A percentile compares a stretch with the other conserved stretches of the same genome.
Conservation (phyloP, 2,329 filamentous ascomycete species). For the Rhynchosporium secalis region DNA sequence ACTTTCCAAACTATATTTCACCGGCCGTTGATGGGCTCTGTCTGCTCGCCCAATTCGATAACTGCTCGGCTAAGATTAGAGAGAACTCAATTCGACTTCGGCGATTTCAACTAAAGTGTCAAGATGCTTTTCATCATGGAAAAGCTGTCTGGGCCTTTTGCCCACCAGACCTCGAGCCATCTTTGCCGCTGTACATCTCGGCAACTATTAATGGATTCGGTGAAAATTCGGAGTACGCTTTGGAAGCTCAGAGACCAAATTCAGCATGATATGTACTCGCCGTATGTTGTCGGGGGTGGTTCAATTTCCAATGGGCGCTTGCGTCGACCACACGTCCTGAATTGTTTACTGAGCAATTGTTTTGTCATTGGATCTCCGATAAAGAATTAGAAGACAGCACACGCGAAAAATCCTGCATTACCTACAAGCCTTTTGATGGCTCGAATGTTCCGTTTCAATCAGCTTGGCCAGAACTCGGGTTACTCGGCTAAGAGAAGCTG, state of each 20-base stretch:
- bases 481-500: conserved; percentile 4
- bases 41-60: not conserved
- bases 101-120: conserved; percentile 10
- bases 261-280: not conserved
- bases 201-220: conserved; percentile 16
- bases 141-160: conserved; percentile 16
- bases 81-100: not conserved
- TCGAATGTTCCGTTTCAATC: not conserved
- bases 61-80: not conserved
- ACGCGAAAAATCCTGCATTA: not conserved
- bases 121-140: conserved; percentile 16
- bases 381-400: conserved; percentile 12
- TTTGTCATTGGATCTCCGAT: conserved; percentile 23
- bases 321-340: not conserved
- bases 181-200: conserved; percentile 16
- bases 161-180: not conserved
- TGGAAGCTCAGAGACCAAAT: conserved; percentile 12
- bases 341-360: not conserved
- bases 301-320: conserved; percentile 14
- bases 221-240: conserved; percentile 21
- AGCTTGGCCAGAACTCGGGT: not conserved
- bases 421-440: conserved; percentile 4
- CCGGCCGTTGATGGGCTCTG: not conserved
- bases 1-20: not conserved
- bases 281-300: conserved; percentile 17